Evolutionary conservation across 768 basidiomycete genomes (phyloP), one percentile per base, ranked within the genome.

Genomic region (Infundibulicybe gibba): DNA sequence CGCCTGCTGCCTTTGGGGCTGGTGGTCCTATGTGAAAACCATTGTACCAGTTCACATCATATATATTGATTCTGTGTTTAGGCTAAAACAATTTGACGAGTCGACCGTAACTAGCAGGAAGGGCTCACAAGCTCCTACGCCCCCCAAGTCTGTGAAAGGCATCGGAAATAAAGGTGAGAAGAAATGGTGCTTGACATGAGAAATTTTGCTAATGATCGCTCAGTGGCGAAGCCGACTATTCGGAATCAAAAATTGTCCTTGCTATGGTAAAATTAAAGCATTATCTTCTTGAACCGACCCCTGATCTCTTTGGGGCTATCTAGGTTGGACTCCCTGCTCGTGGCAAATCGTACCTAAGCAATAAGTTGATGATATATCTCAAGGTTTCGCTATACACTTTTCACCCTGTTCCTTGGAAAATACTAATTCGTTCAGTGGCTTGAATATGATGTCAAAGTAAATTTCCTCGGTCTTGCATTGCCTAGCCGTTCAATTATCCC

Each of bases 311-410:
- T 19, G 44, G 13, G 32, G 39, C 30, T 34, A 34, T 25, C 8
- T 54, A 94, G 92, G 93, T 98, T 49, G 97, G 97, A 21, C 68
- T 99, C 38, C 97, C 97, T n/a, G 97, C 97, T 2, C 77, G 97
- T 48, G 97, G 97, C 14, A 99, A 99, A 69, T 97, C 94, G 2
- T 99, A 97, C 66, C 80, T 99, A 49, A 94, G 90, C 64, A 99
- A 99, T 68, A 98, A 95, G 69, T 80, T 99, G 51, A 93, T 84
- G 87, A 81, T 94, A 49, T 99, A 99, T 63, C 76, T 99, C 35
- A 89, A 90, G 67, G 95, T 92, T 53, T 53, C 4, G 10, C 78
- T 62, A 25, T 8, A 8, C 25, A 25, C 15, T 17, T 21, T 50
- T 30, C 44, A 3, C 30, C 13, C 44, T 13, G 44, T 45, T 48